Conservation (phyloP, 306 rosid genomes). For the Gillenia trifoliata region DNA sequence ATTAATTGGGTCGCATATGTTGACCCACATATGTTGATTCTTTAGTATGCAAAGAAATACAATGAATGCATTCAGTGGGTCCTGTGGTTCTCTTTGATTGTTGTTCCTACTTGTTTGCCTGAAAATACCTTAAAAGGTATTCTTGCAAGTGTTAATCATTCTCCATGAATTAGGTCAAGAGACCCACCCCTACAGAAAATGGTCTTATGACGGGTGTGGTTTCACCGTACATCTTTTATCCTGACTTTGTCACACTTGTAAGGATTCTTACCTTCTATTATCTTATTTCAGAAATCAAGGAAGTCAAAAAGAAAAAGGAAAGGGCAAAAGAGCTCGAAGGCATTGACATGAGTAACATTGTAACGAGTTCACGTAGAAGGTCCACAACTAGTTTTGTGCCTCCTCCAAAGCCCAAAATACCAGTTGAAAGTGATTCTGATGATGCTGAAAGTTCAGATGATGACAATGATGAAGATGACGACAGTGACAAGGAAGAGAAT, state of each 20-base stretch:
- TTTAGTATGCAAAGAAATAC: neutral
- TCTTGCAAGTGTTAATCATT: neutral
- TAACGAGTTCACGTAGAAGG: conserved; percentile 81
- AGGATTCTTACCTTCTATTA: neutral
- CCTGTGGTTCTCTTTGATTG: conserved; percentile 2
- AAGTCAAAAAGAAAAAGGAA: conserved; percentile 69
- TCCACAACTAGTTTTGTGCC: conserved; percentile 54
- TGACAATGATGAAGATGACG: conserved; percentile 31
- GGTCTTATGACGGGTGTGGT: neutral
- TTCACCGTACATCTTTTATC: neutral
- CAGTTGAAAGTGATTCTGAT: conserved; percentile 51
- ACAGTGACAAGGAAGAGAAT: conserved; percentile 43
- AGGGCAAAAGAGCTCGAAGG: conserved; percentile 97
- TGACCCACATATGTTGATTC: neutral
- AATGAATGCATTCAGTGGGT: neutral
- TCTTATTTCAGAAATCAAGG: conserved; percentile 72
- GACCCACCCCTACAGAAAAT: neutral
- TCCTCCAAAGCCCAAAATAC: conserved; percentile 72
- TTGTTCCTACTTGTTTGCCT: neutral
- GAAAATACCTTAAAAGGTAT: neutral
- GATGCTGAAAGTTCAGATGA: conserved; percentile 39
- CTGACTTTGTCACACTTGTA: neutral
- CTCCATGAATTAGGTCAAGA: neutral
- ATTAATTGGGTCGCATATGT: neutral
- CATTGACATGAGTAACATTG: conserved; percentile 86